phyloP scores from a whole-genome alignment of 495 filamentous ascomycete species.

The Penicillium lividum region DNA sequence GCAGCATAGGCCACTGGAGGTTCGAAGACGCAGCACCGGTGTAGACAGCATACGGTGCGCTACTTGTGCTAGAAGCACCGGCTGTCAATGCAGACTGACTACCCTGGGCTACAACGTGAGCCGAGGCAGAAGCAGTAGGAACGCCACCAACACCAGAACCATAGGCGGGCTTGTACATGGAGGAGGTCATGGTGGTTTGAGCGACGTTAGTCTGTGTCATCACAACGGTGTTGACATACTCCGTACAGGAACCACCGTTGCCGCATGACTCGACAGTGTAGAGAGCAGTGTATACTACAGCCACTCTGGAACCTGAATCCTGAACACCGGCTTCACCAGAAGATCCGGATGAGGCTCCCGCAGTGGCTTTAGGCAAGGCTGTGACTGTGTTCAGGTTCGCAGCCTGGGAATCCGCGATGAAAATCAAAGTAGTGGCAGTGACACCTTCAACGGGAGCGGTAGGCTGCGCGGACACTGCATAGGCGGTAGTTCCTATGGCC shows the following conservation, averaged over 20 bases:
- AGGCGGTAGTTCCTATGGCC: conserved; percentile 11
- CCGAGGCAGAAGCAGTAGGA: conserved; percentile 4
- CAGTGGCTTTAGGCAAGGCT: neutral
- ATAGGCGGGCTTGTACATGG: neutral
- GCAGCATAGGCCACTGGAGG: neutral
- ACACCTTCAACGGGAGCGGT: neutral
- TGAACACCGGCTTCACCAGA: neutral
- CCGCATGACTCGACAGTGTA: conserved; percentile 5
- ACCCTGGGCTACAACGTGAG: neutral
- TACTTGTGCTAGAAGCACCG: neutral
- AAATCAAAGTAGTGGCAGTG: neutral
- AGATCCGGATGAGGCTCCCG: neutral
- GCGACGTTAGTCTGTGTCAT: conserved; percentile 7
- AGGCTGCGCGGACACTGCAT: neutral
- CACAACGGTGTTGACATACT: conserved; percentile 9
- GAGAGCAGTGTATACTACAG: neutral
- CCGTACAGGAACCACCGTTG: conserved; percentile 2
- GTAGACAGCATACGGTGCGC: conserved; percentile 3
- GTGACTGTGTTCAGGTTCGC: neutral
- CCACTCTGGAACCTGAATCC: neutral
- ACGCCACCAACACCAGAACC: neutral
- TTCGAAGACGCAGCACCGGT: conserved; percentile 5
- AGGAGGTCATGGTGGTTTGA: neutral
- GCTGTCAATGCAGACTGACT: neutral
- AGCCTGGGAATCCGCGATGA: neutral